Evolutionary conservation across 2,329 filamentous ascomycete species (phyloP).

Genomic region (Talaromyces atroroseus): DNA sequence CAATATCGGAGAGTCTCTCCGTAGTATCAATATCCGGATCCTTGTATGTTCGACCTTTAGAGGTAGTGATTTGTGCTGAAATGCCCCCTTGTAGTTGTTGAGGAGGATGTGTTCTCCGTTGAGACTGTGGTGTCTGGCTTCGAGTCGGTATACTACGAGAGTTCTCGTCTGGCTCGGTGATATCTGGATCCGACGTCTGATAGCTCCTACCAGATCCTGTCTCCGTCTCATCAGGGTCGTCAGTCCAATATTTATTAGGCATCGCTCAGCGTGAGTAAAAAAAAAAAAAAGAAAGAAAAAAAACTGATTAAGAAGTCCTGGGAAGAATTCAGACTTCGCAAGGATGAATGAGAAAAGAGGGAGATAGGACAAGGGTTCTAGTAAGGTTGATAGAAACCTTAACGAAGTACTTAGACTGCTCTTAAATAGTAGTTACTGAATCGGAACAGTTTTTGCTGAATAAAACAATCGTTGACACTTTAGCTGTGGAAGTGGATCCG

Average conservation of each 20-base stretch:
- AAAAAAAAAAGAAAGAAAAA: too few relatives aligned
- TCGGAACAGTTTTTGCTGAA: not conserved
- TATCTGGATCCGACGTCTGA: not conserved
- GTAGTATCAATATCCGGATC: constrained; percentile 19
- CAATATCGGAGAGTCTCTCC: constrained; percentile 19
- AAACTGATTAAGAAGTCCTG: too few relatives aligned
- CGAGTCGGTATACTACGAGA: not conserved
- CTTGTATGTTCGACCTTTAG: not conserved
- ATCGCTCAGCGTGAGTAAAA: too few relatives aligned
- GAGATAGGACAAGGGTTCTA: not conserved
- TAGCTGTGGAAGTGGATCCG: not conserved
- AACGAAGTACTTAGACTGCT: not conserved
- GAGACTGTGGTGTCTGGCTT: not conserved
- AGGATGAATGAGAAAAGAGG: not conserved
- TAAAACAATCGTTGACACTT: not conserved
- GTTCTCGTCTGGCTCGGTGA: not conserved
- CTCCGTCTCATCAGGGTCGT: too few relatives aligned
- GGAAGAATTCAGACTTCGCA: too few relatives aligned
- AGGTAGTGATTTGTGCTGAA: not conserved
- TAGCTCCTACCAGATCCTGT: not conserved
- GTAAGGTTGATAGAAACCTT: not conserved
- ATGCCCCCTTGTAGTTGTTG: not conserved
- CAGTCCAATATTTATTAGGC: too few relatives aligned
- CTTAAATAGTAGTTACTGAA: not conserved
- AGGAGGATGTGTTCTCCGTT: not conserved